Conservation (phyloP, 306 rosid species). For the Quercus agrifolia region DNA sequence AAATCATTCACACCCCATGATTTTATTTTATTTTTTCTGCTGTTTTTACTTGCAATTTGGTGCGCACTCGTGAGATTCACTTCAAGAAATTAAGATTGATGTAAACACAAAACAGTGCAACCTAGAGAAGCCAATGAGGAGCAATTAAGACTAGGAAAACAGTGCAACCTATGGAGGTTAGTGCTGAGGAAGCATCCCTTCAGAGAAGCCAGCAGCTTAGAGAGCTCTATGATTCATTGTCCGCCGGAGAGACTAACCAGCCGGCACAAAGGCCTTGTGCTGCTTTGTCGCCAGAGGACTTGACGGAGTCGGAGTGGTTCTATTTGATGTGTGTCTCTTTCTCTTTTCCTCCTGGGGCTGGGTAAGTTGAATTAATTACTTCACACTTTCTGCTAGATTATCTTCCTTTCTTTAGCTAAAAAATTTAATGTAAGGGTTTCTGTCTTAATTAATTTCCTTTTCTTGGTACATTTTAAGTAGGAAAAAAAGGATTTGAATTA, state of each 20-base stretch:
- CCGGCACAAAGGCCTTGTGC: constrained; percentile 79
- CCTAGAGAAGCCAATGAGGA: constrained; percentile 22
- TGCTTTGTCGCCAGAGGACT: constrained; percentile 90
- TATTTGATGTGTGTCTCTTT: constrained; percentile 95
- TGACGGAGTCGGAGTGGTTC: constrained; percentile 97
- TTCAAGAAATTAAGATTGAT: neutral
- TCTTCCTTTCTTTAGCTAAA: neutral
- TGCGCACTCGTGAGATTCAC: neutral
- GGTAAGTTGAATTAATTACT: constrained; percentile 44
- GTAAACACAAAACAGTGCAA: neutral
- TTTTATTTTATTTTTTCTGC: neutral
- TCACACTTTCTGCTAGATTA: neutral
- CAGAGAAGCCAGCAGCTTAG: constrained; percentile 95
- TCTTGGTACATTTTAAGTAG: too few relatives aligned
- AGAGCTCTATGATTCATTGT: constrained; percentile 80
- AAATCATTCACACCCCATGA: neutral
- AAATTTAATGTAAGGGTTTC: neutral
- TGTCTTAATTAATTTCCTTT: neutral
- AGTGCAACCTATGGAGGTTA: constrained; percentile 88
- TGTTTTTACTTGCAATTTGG: neutral
- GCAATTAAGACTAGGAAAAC: constrained; percentile 93
- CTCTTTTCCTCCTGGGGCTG: constrained; percentile 84
- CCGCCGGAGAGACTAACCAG: constrained; percentile 72
- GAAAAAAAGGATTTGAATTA: too few relatives aligned
- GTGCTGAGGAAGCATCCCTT: constrained; percentile 66